Conservation (phyloP, 2,329 filamentous ascomycete genomes). For the Diaporthe citriasiana region DNA sequence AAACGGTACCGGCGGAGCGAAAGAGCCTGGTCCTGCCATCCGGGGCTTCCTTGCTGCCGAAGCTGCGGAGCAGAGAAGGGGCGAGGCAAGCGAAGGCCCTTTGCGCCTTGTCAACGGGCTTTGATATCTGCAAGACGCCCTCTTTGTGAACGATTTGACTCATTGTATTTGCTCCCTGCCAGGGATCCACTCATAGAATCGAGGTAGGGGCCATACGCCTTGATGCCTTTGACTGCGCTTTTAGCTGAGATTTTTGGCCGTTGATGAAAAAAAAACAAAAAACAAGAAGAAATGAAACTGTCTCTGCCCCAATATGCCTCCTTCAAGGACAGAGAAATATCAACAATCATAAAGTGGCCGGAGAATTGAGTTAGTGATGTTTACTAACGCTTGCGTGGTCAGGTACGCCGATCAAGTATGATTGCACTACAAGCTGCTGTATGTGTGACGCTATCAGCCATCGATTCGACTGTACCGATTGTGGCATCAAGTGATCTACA, state of each 20-base stretch:
- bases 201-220: background rate
- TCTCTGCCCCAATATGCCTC: background rate
- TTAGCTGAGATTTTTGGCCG: background rate
- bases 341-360: background rate
- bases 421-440: background rate
- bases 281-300: too few relatives aligned
- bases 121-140: background rate
- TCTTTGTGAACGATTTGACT: background rate
- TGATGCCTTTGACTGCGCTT: background rate
- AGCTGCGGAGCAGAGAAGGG: conserved; percentile 57
- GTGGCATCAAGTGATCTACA: background rate
- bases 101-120: conserved; percentile 26
- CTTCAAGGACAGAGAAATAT: background rate
- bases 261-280: background rate
- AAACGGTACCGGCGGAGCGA: background rate
- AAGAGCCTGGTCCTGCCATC: conserved; percentile 40
- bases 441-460: background rate
- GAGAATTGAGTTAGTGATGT: background rate
- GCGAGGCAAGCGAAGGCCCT: conserved; percentile 4
- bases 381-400: background rate
- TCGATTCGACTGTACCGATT: background rate
- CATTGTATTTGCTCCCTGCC: background rate
- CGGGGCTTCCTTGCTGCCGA: conserved; percentile 60
- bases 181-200: background rate
- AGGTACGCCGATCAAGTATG: background rate